phyloP scores from a whole-genome alignment of 345 rosid species.

The Citrus cavaleriei region DNA sequence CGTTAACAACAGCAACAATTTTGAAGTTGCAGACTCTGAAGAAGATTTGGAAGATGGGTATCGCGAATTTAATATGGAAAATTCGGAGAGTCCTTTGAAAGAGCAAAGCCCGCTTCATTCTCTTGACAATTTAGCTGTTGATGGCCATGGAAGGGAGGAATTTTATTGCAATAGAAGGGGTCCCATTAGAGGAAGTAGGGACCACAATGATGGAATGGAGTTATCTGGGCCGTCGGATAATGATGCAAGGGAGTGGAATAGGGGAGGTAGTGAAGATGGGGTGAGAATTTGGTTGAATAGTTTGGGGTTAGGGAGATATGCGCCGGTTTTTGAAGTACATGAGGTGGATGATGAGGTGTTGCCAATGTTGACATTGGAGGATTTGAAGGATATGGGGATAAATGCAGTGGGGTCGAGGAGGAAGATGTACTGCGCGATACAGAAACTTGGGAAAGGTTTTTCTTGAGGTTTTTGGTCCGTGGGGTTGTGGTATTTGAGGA shows the following conservation, averaged over 20 bases:
- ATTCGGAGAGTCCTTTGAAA: slow-evolving; percentile 62
- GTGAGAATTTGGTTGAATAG: slow-evolving; percentile 63
- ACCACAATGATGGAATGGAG: slow-evolving; percentile 36
- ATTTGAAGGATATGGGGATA: slow-evolving; percentile 88
- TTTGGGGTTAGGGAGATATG: slow-evolving; percentile 71
- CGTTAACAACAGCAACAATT: not conserved
- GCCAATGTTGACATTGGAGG: slow-evolving; percentile 81
- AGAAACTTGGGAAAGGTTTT: slow-evolving; percentile 74
- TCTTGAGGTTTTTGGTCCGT: slow-evolving; percentile 29
- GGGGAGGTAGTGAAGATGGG: slow-evolving; percentile 43
- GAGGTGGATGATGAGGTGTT: slow-evolving; percentile 84
- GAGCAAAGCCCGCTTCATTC: slow-evolving; percentile 59
- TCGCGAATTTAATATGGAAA: slow-evolving; percentile 55
- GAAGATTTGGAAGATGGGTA: slow-evolving; percentile 49
- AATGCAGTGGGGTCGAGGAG: slow-evolving; percentile 86
- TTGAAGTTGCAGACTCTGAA: slow-evolving; percentile 38
- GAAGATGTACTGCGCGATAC: slow-evolving; percentile 74
- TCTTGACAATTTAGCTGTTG: slow-evolving; percentile 50
- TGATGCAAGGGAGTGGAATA: slow-evolving; percentile 43
- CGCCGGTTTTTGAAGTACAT: slow-evolving; percentile 79
- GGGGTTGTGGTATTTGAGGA: slow-evolving; percentile 21
- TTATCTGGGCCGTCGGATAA: slow-evolving; percentile 54
- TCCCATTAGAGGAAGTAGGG: slow-evolving; percentile 25
- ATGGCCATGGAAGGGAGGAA: slow-evolving; percentile 45
- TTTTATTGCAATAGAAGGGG: slow-evolving; percentile 30